Evolutionary conservation across 257 asterid genomes (phyloP).

Genomic region (Thymus mandschuricus): DNA sequence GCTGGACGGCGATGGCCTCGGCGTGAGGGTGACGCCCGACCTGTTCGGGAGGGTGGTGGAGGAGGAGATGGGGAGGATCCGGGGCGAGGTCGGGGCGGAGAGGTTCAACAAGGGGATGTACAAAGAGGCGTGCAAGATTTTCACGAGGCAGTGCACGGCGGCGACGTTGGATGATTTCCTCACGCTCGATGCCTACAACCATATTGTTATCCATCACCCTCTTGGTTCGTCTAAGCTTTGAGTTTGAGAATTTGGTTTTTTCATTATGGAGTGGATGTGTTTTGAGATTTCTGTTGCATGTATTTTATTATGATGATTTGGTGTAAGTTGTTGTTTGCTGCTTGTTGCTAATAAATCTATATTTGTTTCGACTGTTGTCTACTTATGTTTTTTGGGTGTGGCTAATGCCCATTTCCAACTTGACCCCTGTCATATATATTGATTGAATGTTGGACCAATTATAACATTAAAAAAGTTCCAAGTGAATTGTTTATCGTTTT

Average conservation of each 20-base stretch:
- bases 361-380: not conserved
- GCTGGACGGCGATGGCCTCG: conserved; percentile 82
- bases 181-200: conserved; percentile 80
- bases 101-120: conserved; percentile 76
- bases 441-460: too few relatives aligned
- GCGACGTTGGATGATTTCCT: conserved; percentile 76
- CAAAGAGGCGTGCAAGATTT: conserved; percentile 76
- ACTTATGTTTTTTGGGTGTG: too few relatives aligned
- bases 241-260: not conserved
- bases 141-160: conserved; percentile 75
- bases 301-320: not conserved
- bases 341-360: conserved; percentile 9
- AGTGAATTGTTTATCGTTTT: too few relatives aligned
- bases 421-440: too few relatives aligned
- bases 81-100: conserved; percentile 78
- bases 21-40: conserved; percentile 66
- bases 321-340: not conserved
- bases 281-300: not conserved
- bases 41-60: conserved; percentile 88
- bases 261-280: not conserved
- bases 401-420: too few relatives aligned
- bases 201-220: conserved; percentile 70
- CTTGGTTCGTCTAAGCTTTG: conserved; percentile 58
- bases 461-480: too few relatives aligned
- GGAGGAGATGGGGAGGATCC: conserved; percentile 92